Base-by-base conservation (phyloP, 306 rosid species). In the Trichosanthes truncata region DNA sequence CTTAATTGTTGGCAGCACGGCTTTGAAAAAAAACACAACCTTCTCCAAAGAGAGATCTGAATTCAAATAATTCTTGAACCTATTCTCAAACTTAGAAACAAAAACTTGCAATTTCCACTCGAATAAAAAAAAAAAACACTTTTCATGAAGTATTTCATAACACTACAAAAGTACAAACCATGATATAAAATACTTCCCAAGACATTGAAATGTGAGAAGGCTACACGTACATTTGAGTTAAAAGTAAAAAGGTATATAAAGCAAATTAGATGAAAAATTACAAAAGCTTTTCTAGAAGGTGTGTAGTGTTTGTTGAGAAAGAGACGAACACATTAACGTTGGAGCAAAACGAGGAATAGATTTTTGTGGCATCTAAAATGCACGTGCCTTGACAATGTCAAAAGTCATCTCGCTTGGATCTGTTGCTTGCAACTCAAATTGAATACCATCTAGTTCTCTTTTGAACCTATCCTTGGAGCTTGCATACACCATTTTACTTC, bases 401-500 rank as follows among this genome's bases (percentile, higher is more conserved):
- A 71, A 71, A 29, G 56, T 71, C 76, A 71, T 71, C 55, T 71
- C 76, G 17, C 76, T 71, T 5, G 76, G 76, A 71, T 71, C 76
- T 0, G 76, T 71, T 0, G 76, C 76, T 25, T 71, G 76, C 56
- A 71, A 71, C 55, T 71, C 76, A 45, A 71, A 71, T 7, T 71
- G 76, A 71, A 71, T 71, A 0, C 76, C 76, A 71, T 71, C 76
- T 23, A 71, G 8, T 45, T 71, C 76, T 23, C 76, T 71, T 45
- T 71, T 71, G 76, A 71, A 71, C 29, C 76, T 71, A 14, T 71
- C 76, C 55, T 71, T 71, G 21, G 76, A 71, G 76, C 76, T 71
- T 4, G 76, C 76, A 71, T 71, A 71, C 56, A 71, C 76, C 76
- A 71, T 71, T 25, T 71, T 71, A 6, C 76, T 45, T 45, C 76